Evolutionary conservation across 2,329 filamentous ascomycete species (phyloP), one percentile per base, ranked within the genome.

Genomic region (Colletotrichum australisinense): DNA sequence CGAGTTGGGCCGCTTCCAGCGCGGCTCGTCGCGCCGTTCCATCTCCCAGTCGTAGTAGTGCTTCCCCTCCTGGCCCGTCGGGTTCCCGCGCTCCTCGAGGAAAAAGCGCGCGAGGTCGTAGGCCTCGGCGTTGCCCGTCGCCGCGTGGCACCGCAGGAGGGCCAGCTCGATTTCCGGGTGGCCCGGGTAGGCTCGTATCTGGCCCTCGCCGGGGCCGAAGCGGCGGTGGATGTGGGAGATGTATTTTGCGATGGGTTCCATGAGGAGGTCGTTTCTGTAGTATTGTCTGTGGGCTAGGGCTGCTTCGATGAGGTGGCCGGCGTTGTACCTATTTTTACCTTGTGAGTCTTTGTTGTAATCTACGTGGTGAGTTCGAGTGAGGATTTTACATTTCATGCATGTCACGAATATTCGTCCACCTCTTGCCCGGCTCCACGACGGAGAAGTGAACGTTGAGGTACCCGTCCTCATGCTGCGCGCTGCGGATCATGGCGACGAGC

Each of bases 361-460:
- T 19, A 24, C 42, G 16, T 14, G 11, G 3, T 19, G 5, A 16
- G 35, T 6, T 26, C 26, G 26, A 26, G 26, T 26, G 26, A 26
- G 26, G 26, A 26, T 26, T 26, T 80, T 81, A 89, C 83, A 92
- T 79, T 78, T 92, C 90, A 80, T 92, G 90, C 81, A 91, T 86
- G 78, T 92, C 90, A 60, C 89, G 80, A 8, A 92, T 74, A 75
- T 92, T 92, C 0, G 87, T 85, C 82, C 89, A 92, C 9, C 89
- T 79, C 64, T 87, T 86, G 0, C 81, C 84, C 0, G 88, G 88
- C 56, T 89, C 88, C 1, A 91, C 87, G 0, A 92, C 87, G 0
- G 88, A 90, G 74, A 88, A 92, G 76, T 92, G 89, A 7, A 91
- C 87, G 76, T 92, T 92, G 26, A 93, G 77, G 76, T 92, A 93